phyloP scores from a whole-genome alignment of 345 rosid species.

The Barbarea vulgaris region DNA sequence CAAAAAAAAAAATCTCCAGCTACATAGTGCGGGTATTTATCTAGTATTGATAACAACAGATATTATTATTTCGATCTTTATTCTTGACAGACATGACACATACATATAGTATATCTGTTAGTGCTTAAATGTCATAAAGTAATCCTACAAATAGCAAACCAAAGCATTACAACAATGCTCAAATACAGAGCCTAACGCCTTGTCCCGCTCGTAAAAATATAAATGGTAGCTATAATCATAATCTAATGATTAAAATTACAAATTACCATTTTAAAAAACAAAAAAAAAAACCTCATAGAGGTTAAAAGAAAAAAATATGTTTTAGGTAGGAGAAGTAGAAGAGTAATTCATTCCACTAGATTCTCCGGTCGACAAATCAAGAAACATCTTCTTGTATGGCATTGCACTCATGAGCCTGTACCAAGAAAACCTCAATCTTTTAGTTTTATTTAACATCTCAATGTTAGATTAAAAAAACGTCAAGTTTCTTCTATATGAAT shows the following conservation, averaged over 20 bases:
- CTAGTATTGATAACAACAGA: no score
- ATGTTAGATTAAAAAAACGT: background rate
- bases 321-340: conserved; percentile 34
- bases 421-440: background rate
- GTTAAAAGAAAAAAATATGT: background rate
- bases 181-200: conserved; percentile 10
- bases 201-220: conserved; percentile 12
- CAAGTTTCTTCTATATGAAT: background rate
- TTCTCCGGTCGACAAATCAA: conserved; percentile 40
- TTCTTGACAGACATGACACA: conserved; percentile 13
- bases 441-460: background rate
- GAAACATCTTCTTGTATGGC: conserved; percentile 62
- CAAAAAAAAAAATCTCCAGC: no score
- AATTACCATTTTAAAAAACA: conserved; percentile 20
- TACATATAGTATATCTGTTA: conserved; percentile 9
- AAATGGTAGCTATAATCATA: conserved; percentile 30
- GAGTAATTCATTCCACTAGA: conserved; percentile 41
- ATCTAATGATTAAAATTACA: conserved; percentile 19
- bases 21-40: no score
- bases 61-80: no score
- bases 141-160: conserved; percentile 12
- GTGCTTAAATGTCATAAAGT: conserved; percentile 2
- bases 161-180: conserved; percentile 12
- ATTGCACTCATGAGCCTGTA: conserved; percentile 60
- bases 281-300: background rate